Evolutionary conservation across 768 basidiomycete genomes (phyloP).

Genomic region (Gymnopilus dilepis): DNA sequence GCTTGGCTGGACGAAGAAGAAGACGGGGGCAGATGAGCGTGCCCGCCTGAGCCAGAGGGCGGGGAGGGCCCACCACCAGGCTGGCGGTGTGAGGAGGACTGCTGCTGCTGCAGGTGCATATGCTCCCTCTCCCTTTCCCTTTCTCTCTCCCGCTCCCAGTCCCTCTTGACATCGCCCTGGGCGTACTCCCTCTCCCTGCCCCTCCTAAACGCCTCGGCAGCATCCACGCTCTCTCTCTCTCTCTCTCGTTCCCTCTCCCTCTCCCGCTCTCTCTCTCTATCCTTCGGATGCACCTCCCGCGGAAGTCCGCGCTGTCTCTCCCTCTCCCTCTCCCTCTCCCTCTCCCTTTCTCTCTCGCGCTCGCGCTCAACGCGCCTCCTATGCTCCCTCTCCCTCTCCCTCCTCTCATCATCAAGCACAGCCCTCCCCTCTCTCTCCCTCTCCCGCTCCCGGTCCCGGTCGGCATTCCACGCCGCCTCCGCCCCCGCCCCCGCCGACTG

Average conservation of each 20-base stretch:
- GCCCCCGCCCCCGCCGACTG: too few relatives aligned
- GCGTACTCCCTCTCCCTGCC: constrained; percentile 37
- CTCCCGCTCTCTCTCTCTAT: constrained; percentile 28
- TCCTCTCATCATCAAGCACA: constrained; percentile 41
- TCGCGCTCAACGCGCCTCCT: constrained; percentile 33
- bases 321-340: constrained; percentile 31
- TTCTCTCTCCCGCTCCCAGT: constrained; percentile 31
- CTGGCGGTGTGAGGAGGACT: constrained; percentile 30
- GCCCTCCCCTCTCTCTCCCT: constrained; percentile 33
- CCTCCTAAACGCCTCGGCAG: too few relatives aligned
- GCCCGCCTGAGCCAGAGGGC: constrained; percentile 27
- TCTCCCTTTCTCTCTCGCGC: constrained; percentile 28
- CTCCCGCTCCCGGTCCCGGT: too few relatives aligned
- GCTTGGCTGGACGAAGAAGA: constrained; percentile 44
- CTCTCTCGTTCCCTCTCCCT: constrained; percentile 33
- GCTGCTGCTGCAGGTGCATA: constrained; percentile 36
- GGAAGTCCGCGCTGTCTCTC: not conserved
- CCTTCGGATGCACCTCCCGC: too few relatives aligned
- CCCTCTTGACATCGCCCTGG: constrained; percentile 27
- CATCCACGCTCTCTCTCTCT: not conserved
- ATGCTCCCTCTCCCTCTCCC: constrained; percentile 38
- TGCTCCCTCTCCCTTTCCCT: constrained; percentile 21
- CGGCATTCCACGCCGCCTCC: too few relatives aligned
- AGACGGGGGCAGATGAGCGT: constrained; percentile 46
- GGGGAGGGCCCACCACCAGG: constrained; percentile 21